These are phyloP conservation scores for Fusarium sarcochroum DNA, from an alignment of 2,329 filamentous ascomycete genomes.

Conservation along the genomic window DNA sequence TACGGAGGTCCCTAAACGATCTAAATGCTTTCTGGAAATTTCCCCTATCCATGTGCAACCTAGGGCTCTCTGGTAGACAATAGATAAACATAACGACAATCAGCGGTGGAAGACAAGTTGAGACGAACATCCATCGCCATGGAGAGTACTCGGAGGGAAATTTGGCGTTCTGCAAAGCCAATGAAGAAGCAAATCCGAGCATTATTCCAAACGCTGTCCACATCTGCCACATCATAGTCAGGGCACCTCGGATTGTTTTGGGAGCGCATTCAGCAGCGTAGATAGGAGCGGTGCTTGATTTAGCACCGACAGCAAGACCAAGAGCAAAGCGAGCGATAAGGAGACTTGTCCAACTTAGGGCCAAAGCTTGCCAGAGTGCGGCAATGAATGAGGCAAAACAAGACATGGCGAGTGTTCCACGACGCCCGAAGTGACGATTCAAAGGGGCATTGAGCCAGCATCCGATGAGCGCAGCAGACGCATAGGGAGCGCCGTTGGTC, in stretches of 20 bases:
- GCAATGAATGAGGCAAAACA: conserved; percentile 65
- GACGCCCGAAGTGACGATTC: conserved; percentile 72
- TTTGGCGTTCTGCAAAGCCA: conserved; percentile 66
- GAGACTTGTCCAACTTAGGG: conserved; percentile 68
- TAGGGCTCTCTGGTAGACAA: conserved; percentile 70
- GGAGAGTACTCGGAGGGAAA: conserved; percentile 56
- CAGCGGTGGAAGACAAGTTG: conserved; percentile 68
- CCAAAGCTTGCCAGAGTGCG: conserved; percentile 61
- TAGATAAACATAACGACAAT: conserved; percentile 71
- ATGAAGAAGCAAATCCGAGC: conserved; percentile 65
- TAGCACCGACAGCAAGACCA: conserved; percentile 77
- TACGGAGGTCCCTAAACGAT: conserved; percentile 62
- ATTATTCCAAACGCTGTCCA: conserved; percentile 57
- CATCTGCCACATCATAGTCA: conserved; percentile 82
- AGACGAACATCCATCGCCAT: conserved; percentile 74
- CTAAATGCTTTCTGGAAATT: conserved; percentile 60
- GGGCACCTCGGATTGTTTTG: conserved; percentile 75
- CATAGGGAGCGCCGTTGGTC: conserved; percentile 67
- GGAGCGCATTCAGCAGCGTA: conserved; percentile 81
- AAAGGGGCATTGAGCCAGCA: conserved; percentile 60
- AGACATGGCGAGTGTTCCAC: conserved; percentile 74
- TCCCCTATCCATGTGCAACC: conserved; percentile 63
- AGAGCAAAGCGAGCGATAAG: conserved; percentile 75
- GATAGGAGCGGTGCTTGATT: conserved; percentile 75
- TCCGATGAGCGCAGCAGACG: conserved; percentile 62